Evolutionary conservation across 805 yeast species (phyloP), one percentile per base, ranked within the genome.

Genomic region (Kluyveromyces dobzhanskii): DNA sequence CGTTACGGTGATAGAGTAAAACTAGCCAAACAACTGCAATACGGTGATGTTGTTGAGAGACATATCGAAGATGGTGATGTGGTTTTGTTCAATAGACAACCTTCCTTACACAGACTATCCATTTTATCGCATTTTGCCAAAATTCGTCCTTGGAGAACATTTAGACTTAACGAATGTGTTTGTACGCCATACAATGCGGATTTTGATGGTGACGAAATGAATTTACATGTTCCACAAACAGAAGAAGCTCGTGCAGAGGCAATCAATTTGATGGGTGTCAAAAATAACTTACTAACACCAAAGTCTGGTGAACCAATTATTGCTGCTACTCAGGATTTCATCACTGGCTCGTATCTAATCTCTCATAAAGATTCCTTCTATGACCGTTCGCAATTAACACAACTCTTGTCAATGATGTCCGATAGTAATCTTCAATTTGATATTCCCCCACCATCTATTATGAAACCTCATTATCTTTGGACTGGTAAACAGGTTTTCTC

Each of bases 131-230:
- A 92, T 69, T 88, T 80, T 62, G 99, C 96, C 34, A 88, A 86
- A 57, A 80, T 92, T 51, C 75, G 95, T 56, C 98, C 98, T 0
- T 92, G 97, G 97, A 75, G 98, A 66, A 92, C 99, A 2, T 85
- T 92, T 67, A 72, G 99, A 50, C 71, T 92, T 50, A 92, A 92
- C 59, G 97, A 92, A 64, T 92, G 98, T 80, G 99, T 92, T 8
- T 92, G 98, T 67, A 92, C 98, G 0, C 98, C 98, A 2, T 92
- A 92, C 65, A 94, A 94, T 61, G 99, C 99, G 29, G 99, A 92
- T 74, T 92, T 92, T 59, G 98, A 92, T 63, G 98, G 98, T 65
- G 98, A 92, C 65, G 98, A 92, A 63, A 92, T 92, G 98, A 92
- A 92, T 62, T 70, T 92, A 56, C 98, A 92, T 59, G 98, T 92